Conservation (phyloP, 2,329 filamentous ascomycete species). For the Beauveria sp. region DNA sequence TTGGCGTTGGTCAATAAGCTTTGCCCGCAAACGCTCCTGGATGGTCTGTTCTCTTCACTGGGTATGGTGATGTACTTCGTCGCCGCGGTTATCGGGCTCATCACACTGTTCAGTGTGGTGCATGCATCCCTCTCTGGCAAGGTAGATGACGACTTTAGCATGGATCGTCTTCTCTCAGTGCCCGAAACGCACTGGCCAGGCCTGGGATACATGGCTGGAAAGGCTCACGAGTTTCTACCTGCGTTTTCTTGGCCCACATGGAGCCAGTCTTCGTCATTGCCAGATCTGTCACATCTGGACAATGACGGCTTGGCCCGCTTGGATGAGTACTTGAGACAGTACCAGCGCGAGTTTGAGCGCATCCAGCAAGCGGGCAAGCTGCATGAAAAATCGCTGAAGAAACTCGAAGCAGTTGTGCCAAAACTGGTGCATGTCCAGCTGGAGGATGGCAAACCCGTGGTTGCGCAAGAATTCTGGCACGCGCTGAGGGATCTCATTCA, state of each 20-base stretch:
- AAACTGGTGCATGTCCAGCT: constrained; percentile 47
- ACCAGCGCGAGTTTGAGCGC: constrained; percentile 23
- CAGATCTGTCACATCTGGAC: constrained; percentile 10
- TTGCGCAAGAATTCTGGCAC: constrained; percentile 57
- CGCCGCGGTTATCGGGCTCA: neutral
- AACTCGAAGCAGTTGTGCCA: constrained; percentile 46
- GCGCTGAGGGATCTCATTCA: constrained; percentile 51
- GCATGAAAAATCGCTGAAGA: constrained; percentile 31
- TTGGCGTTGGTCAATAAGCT: constrained; percentile 13
- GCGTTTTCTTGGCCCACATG: constrained; percentile 6
- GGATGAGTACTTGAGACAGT: constrained; percentile 19
- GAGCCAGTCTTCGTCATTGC: neutral
- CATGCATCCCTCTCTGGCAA: constrained; percentile 5
- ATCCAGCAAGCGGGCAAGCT: constrained; percentile 24
- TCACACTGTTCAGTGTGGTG: constrained; percentile 4
- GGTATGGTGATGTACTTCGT: neutral
- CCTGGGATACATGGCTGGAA: constrained; percentile 13
- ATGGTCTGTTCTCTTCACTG: constrained; percentile 12
- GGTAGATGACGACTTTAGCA: constrained; percentile 7
- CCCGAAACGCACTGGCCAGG: constrained; percentile 13
- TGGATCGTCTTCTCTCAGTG: constrained; percentile 3
- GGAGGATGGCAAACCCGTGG: constrained; percentile 42
- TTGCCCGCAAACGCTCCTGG: constrained; percentile 10
- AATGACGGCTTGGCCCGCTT: constrained; percentile 16
- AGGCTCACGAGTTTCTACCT: constrained; percentile 12